phyloP scores from a whole-genome alignment of 2,329 filamentous ascomycete species.

The Diaporthe destruens region DNA sequence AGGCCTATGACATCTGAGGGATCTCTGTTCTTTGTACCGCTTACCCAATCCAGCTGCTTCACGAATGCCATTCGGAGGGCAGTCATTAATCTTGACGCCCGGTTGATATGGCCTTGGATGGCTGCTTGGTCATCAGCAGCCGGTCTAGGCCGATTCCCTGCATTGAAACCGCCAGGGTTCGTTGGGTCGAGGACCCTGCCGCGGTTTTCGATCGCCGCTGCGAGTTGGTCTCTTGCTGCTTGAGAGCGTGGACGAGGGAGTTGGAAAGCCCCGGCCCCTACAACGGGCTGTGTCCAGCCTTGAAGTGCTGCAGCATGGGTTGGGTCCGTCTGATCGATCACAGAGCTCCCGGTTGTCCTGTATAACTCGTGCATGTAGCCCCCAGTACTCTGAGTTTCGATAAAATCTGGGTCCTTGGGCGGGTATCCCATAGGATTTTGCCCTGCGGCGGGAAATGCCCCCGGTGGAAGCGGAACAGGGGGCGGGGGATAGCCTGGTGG shows the following conservation, averaged over 20 bases:
- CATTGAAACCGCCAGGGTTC: background rate
- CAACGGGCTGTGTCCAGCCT: background rate
- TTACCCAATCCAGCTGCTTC: constrained; percentile 22
- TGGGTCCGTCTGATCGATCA: background rate
- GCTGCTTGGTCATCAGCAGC: background rate
- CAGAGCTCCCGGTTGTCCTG: background rate
- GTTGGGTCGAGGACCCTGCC: background rate
- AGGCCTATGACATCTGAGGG: too few relatives aligned
- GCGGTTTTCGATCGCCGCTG: background rate
- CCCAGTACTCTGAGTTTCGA: accelerated
- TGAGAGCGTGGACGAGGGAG: background rate
- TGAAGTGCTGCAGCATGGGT: too few relatives aligned
- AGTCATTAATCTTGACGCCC: too few relatives aligned
- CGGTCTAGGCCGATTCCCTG: background rate
- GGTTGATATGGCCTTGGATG: accelerated
- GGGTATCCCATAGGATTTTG: background rate
- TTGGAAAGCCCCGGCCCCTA: background rate
- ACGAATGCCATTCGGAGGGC: background rate
- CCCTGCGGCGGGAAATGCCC: too few relatives aligned
- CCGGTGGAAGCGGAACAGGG: too few relatives aligned
- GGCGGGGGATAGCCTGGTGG: too few relatives aligned
- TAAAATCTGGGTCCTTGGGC: background rate
- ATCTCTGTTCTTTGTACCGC: background rate
- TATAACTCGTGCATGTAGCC: background rate
- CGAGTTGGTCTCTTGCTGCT: background rate